Evolutionary conservation across 2,329 filamentous ascomycete species (phyloP), one percentile per base, ranked within the genome.

Genomic region (Pseudocercospora vitis): DNA sequence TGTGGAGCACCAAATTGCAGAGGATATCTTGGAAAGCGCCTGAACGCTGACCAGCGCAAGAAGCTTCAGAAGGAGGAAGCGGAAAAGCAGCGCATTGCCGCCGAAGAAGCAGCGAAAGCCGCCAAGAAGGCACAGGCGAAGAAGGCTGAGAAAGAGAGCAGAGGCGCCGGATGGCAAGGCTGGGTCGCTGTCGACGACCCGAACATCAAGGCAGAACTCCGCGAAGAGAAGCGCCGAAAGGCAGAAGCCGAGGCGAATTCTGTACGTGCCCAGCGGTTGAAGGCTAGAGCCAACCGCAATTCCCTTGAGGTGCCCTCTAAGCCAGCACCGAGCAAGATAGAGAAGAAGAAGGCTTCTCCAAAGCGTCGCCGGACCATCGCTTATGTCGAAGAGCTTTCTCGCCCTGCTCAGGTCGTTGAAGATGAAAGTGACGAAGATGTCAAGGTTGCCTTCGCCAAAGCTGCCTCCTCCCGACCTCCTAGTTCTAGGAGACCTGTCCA

Each of bases 1-100:
- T 87, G 84, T 64, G 83, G 84, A 24, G 76, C 82, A 7, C 67
- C 74, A 7, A 79, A 77, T 29, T 87, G 84, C 63, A 79, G 84
- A 58, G 84, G 84, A 44, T 77, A 84, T 32, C 72, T 87, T 21
- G 58, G 59, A 16, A 67, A 66, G 55, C 62, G 66, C n/a, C 58
- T 69, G 21, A 68, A 65, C 40, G 62, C 61, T 9, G 52, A 49
- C 8, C 65, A 70, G 56, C 59, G 61, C 56, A 69, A 68, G 60
- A 64, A 65, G 51, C 28, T 56, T 35, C 55, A 54, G 28, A 63
- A 62, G 48, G 62, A 64, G 52, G 63, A 69, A 46, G 48, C 47
- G 11, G 67, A 65, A 46, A 52, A 56, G 39, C 57, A 60, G 47
- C 59, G 62, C 14, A 60, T 63, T 35, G 64, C 60, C 4, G 61